Evolutionary conservation across 1,284 basidiomycete genomes (phyloP).

Genomic region (Cryptococcus sp.): DNA sequence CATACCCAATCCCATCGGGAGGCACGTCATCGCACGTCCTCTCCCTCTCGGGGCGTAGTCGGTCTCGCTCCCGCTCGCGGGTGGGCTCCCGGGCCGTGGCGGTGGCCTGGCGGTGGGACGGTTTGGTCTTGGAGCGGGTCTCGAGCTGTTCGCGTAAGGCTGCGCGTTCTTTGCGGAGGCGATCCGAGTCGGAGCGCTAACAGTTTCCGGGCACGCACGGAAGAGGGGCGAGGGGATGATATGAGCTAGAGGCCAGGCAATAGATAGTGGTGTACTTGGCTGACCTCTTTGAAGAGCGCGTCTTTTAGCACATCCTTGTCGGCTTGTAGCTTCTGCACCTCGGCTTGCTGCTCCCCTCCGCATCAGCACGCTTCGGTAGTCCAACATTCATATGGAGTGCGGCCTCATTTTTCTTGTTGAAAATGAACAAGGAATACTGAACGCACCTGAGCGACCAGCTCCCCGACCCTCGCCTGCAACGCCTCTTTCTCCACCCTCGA

Average conservation of each 20-base stretch:
- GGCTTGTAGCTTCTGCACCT: background rate
- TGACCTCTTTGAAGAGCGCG: conserved; percentile 4
- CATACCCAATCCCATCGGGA: no score
- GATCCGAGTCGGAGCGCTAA: conserved; percentile 3
- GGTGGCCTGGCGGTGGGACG: no score
- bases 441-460: conserved; percentile 13
- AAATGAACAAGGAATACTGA: no score
- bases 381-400: no score
- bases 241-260: background rate
- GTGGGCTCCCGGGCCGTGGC: no score
- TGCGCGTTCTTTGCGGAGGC: conserved; percentile 8
- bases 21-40: no score
- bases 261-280: background rate
- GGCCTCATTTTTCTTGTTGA: no score
- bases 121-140: no score
- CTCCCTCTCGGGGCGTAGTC: no score
- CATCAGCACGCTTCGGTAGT: background rate
- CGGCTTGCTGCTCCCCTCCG: background rate
- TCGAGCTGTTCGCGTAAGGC: background rate
- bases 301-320: conserved; percentile 1
- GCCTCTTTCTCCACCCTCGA: conserved; percentile 12
- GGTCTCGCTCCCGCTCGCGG: no score
- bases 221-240: no score
- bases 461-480: conserved; percentile 7
- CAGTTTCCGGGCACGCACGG: no score